Base-by-base conservation (phyloP, 2,329 filamentous ascomycete genomes). In the Lachnellula arida region DNA sequence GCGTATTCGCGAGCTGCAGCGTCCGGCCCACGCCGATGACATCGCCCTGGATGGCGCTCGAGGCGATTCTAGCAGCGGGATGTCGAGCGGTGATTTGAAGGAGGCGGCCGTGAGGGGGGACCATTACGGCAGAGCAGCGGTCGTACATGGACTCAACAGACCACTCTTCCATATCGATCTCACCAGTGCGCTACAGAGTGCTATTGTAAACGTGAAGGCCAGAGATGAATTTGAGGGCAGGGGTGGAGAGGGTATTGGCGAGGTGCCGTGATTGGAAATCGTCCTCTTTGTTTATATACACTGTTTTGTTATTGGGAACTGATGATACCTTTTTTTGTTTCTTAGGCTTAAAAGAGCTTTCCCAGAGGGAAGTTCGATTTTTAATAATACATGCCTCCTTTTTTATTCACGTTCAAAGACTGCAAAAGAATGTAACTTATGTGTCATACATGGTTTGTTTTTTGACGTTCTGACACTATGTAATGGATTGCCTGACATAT, bases 141-240 rank as follows among this genome's bases (percentile, higher is more conserved):
- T 89, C 4, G 85, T 97, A 15, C 87, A 92, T 63, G 89, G 93
- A n/a, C 75, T 95, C 60, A 94, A 96, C 72, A 77, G 89, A 64
- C 93, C 94, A 4, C 81, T 97, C 63, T 97, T 99, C 81, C 94
- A 99, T 70, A 83, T 96, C 52, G 94, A 97, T 71, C 74, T 97
- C 51, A 94, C 90, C 4, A 91, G 86, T 67, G 94, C 94, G 6
- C 73, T 97, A 64, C 89, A 97, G 72, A 91, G 87, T 65, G 93
- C 91, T 2, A 83, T 97, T 65, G 84, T 86, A 32, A 96, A 95
- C 63, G 81, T 89, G 0, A 82, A 90, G 72, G 79, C 77, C 0
- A 74, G 79, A 51, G 68, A 72, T 7, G 75, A 76, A 48, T 65
- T 64, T 53, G 65, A 69, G 57, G 60, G 56, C 42, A 46, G 57